Evolutionary conservation across 2,329 filamentous ascomycete genomes (phyloP), one percentile per base, ranked within the genome.

Genomic region (Colletotrichum musae): DNA sequence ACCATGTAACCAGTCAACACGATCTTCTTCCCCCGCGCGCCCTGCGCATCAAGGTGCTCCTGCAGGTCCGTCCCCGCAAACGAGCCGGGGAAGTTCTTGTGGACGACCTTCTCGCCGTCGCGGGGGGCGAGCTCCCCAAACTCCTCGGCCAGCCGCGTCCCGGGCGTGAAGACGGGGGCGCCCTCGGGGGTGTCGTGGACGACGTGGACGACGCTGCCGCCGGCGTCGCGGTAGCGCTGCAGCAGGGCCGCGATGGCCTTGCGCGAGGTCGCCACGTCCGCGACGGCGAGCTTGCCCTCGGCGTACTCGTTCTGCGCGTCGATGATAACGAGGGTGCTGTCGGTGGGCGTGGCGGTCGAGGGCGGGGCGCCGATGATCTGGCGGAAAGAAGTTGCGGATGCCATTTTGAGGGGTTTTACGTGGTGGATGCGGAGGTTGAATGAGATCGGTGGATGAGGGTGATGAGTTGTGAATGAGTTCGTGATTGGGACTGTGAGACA

Each of bases 221-320:
- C 78, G 0, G 81, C 84, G 1, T 80, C 75, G n/a, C 91, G 86
- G 78, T 92, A 93, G 70, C 84, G 88, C 21, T 86, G 77, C 0
- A 93, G 82, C 0, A 93, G 81, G 0, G 79, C 74, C 0, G 84
- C 80, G 67, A 92, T 93, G 13, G 82, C 87, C 39, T 85, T 84
- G 70, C 89, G 86, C 5, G 87, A 88, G 4, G 81, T 70, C 0
- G 81, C 74, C 1, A 90, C 84, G 69, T 91, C 85, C 48, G 83
- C 80, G 41, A 89, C 87, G 24, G 85, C 83, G 1, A 93, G 84
- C 5, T 84, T 80, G 54, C 91, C 91, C 2, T 83, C 78, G 12
- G 87, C 86, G 71, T 91, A 92, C 79, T 93, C 91, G 75, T 92
- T 92, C 74, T 93, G 91, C 1, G 91, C 91, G 75, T 93, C 90